Conservation (phyloP, 108 stramenopile species). For the Nannochloropsis oceanica region DNA sequence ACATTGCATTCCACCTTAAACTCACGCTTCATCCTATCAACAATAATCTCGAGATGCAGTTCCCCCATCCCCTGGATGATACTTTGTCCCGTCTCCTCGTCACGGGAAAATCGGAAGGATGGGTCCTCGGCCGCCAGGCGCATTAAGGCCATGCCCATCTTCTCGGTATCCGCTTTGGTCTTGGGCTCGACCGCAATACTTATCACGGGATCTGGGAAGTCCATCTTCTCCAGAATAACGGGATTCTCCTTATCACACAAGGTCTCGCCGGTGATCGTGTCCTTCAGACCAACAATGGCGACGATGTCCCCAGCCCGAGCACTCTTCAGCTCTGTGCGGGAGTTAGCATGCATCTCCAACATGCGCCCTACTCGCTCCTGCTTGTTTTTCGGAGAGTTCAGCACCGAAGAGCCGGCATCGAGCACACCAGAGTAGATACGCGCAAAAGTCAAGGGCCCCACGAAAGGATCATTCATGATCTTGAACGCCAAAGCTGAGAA, state of each 20-base stretch:
- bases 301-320: conserved; percentile 33
- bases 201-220: conserved; percentile 72
- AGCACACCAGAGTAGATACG: conserved; percentile 40
- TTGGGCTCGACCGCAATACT: conserved; percentile 41
- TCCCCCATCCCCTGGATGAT: conserved; percentile 99
- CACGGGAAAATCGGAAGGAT: conserved; percentile 38
- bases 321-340: conserved; percentile 36
- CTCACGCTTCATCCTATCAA: conserved; percentile 96
- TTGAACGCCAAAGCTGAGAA: conserved; percentile 39
- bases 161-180: conserved; percentile 41
- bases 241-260: conserved; percentile 34
- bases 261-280: conserved; percentile 41
- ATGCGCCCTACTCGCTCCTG: conserved; percentile 77
- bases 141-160: conserved; percentile 34
- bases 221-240: conserved; percentile 84
- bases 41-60: conserved; percentile 98
- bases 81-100: conserved; percentile 94
- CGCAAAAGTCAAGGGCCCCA: conserved; percentile 36
- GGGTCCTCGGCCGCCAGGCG: conserved; percentile 37
- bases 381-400: conserved; percentile 89
- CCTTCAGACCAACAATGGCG: conserved; percentile 15
- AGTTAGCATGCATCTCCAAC: conserved; percentile 43
- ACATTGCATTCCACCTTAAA: conserved; percentile 72
- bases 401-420: conserved; percentile 30
- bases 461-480: conserved; percentile 42